These are phyloP conservation scores for Ceratobasidium sp. DNA, from an alignment of 1,284 basidiomycete genomes.

Conservation along the genomic window DNA sequence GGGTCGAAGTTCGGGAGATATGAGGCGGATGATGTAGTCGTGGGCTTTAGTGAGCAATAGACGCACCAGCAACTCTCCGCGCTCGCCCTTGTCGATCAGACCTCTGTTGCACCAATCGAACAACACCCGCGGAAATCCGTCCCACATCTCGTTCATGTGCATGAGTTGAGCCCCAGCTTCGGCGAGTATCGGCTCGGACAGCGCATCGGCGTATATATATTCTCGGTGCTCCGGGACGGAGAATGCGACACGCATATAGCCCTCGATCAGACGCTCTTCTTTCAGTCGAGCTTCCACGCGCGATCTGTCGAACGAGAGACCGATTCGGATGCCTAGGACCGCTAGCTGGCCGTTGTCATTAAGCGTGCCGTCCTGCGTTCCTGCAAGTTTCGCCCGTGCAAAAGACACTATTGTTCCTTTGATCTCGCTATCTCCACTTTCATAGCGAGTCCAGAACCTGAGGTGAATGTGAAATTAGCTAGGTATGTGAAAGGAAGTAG, in stretches of 20 bases:
- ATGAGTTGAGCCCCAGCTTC: slow-evolving; percentile 50
- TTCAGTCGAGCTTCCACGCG: not conserved
- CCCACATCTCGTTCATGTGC: not conserved
- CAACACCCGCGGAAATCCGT: not conserved
- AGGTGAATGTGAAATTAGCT: not conserved
- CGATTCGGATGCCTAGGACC: not conserved
- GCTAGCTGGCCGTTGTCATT: not conserved
- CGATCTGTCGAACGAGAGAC: not conserved
- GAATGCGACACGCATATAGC: slow-evolving; percentile 47
- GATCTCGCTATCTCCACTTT: not conserved
- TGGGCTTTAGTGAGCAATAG: slow-evolving; percentile 14
- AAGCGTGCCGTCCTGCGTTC: not conserved
- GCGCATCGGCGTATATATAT: slow-evolving; percentile 45
- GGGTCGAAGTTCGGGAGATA: not conserved
- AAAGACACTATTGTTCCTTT: not conserved
- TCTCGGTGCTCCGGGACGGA: slow-evolving; percentile 47
- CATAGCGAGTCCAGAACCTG: slow-evolving; percentile 7
- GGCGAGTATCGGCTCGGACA: slow-evolving; percentile 51
- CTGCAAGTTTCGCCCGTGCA: not conserved
- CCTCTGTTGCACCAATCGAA: not conserved
- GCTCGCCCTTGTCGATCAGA: slow-evolving; percentile 12
- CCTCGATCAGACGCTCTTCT: slow-evolving; percentile 8
- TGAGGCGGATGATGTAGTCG: not conserved
- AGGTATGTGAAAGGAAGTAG: too few relatives aligned
- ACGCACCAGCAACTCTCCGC: slow-evolving; percentile 2